Percentiles rank a stretch among this genome's conserved stretches.
Evolutionary conservation across 495 filamentous ascomycete species (phyloP).

Genomic region (Talaromyces proteolyticus): DNA sequence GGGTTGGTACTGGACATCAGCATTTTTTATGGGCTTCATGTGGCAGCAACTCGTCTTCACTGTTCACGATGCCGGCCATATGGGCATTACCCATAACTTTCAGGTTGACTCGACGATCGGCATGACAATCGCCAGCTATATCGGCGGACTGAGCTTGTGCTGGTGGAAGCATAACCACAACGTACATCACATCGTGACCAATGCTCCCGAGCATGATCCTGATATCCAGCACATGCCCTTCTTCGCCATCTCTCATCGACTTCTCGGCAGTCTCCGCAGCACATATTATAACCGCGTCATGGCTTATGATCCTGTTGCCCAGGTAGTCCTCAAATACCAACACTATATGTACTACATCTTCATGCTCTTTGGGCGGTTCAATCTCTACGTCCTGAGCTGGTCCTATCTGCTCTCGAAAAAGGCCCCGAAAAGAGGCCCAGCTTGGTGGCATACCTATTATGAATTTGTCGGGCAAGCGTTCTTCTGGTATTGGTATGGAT

Average conservation of each 20-base stretch:
- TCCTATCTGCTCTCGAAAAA: slow-evolving; percentile 67
- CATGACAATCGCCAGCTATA: slow-evolving; percentile 84
- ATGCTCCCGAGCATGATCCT: slow-evolving; percentile 93
- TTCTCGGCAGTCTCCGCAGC: slow-evolving; percentile 69
- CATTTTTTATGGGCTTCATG: slow-evolving; percentile 71
- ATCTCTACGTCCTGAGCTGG: slow-evolving; percentile 83
- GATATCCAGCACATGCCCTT: slow-evolving; percentile 97
- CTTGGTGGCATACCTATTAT: slow-evolving; percentile 85
- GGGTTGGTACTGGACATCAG: slow-evolving; percentile 72
- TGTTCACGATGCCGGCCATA: slow-evolving; percentile 94
- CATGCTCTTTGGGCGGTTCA: slow-evolving; percentile 82
- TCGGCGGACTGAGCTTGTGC: slow-evolving; percentile 83
- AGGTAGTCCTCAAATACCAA: slow-evolving; percentile 67
- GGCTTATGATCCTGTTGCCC: slow-evolving; percentile 73
- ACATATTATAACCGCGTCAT: slow-evolving; percentile 88
- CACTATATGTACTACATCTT: slow-evolving; percentile 84
- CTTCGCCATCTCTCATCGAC: slow-evolving; percentile 85
- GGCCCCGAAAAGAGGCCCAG: slow-evolving; percentile 74
- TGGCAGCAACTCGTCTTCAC: slow-evolving; percentile 97
- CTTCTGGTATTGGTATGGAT: slow-evolving; percentile 96
- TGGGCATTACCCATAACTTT: slow-evolving; percentile 93
- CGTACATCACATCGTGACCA: slow-evolving; percentile 96
- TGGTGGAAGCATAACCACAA: slow-evolving; percentile 99
- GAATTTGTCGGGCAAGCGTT: slow-evolving; percentile 77
- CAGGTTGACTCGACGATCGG: slow-evolving; percentile 77